phyloP scores from a whole-genome alignment of 352 stramenopile species.

The Phytopythium ostracodes region DNA sequence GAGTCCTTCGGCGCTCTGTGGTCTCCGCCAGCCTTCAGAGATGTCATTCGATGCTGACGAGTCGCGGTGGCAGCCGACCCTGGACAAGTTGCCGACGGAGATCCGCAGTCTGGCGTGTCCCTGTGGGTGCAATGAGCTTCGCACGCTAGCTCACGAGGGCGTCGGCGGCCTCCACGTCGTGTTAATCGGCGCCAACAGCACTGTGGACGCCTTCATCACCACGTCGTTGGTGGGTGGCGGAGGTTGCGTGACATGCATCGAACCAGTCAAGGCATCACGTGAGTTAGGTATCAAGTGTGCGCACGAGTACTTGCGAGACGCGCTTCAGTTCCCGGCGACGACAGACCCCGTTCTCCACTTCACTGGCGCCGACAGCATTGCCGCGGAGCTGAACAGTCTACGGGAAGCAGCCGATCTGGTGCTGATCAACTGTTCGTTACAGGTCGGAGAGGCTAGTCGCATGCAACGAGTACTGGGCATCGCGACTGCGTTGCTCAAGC shows the following conservation, averaged over 20 bases:
- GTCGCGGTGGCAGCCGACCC: neutral
- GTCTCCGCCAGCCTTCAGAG: neutral
- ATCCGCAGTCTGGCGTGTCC: conserved; percentile 22
- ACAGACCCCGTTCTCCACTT: conserved; percentile 26
- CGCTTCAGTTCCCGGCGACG: conserved; percentile 20
- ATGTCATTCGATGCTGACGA: neutral
- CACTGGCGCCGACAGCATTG: conserved; percentile 12
- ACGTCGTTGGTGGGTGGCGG: conserved; percentile 29
- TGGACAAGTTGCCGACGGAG: conserved; percentile 16
- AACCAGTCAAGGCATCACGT: conserved; percentile 19
- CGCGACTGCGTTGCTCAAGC: conserved; percentile 29
- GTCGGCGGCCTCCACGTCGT: conserved; percentile 37
- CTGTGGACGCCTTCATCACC: conserved; percentile 41
- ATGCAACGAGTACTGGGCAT: conserved; percentile 28
- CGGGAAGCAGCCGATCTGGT: conserved; percentile 24
- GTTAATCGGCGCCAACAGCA: conserved; percentile 37
- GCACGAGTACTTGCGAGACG: conserved; percentile 15
- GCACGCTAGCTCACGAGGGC: conserved; percentile 6
- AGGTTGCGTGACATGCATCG: conserved; percentile 42
- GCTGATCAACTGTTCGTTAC: conserved; percentile 50
- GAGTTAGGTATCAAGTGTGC: conserved; percentile 14
- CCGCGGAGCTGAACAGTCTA: conserved; percentile 10
- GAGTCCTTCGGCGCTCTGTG: neutral
- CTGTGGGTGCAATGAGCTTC: conserved; percentile 17
- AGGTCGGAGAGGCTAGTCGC: conserved; percentile 17